phyloP scores from a whole-genome alignment of 169 alveolate species.

The Condylostoma magnum region DNA sequence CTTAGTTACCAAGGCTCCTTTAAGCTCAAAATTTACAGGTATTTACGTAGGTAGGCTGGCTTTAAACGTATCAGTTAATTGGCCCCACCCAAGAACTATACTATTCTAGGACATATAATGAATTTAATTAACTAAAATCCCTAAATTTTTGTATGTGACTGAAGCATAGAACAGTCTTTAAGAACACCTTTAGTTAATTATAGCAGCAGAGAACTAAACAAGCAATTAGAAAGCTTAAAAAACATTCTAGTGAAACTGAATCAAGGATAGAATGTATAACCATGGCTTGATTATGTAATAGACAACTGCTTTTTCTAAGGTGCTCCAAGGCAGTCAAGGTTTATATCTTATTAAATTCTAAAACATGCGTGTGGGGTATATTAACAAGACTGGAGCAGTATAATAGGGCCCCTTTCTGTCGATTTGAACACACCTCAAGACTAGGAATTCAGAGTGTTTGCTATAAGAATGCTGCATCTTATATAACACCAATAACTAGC shows the following conservation, averaged over 20 bases:
- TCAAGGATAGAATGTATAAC: slow-evolving; percentile 14
- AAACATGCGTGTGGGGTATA: slow-evolving; percentile 4
- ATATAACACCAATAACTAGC: neutral
- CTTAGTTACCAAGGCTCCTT: too few species aligned
- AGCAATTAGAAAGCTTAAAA: neutral
- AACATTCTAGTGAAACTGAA: neutral
- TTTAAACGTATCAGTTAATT: too few species aligned
- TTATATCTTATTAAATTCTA: neutral
- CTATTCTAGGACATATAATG: too few species aligned
- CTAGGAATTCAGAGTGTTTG: slow-evolving; percentile 14
- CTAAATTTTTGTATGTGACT: too few species aligned
- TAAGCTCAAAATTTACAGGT: too few species aligned
- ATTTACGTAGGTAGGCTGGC: too few species aligned
- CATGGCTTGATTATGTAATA: neutral
- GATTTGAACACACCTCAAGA: slow-evolving; percentile 19
- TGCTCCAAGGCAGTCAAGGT: neutral
- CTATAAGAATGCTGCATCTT: slow-evolving; percentile 16
- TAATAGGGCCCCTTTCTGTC: neutral
- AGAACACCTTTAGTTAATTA: too few species aligned
- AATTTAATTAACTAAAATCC: too few species aligned
- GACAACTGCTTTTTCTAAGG: slow-evolving; percentile 21
- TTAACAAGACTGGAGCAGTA: slow-evolving; percentile 6
- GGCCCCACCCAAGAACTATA: too few species aligned
- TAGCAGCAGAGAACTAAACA: slow-evolving; percentile 19
- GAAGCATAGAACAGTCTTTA: too few species aligned